Evolutionary conservation across 2,329 filamentous ascomycete species (phyloP).

Genomic region (Colletotrichum sojae): DNA sequence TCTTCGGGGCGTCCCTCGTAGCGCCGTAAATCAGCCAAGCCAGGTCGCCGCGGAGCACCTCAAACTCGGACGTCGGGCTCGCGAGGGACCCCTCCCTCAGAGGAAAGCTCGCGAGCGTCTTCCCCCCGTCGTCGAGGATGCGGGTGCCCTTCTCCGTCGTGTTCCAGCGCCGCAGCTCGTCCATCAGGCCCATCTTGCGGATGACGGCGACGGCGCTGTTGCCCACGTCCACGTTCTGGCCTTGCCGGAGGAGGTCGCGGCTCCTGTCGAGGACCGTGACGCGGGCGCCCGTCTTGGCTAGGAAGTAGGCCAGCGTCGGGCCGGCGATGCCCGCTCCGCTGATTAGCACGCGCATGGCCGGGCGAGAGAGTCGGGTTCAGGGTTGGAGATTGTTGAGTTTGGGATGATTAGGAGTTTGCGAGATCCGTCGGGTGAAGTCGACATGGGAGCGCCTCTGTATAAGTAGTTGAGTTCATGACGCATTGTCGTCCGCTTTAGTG

Average conservation of each 20-base stretch:
- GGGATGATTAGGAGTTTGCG: not conserved
- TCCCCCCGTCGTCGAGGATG: conserved; percentile 58
- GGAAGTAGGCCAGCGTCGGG: conserved; percentile 23
- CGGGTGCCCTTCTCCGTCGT: conserved; percentile 64
- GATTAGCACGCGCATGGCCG: conserved; percentile 24
- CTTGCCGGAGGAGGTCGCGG: not conserved
- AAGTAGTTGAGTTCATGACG: not conserved
- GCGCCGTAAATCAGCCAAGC: conserved; percentile 63
- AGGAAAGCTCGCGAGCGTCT: conserved; percentile 53
- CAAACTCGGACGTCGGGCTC: conserved; percentile 67
- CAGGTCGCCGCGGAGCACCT: conserved; percentile 72
- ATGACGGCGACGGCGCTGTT: conserved; percentile 53
- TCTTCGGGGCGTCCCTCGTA: conserved; percentile 3
- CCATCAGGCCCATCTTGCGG: conserved; percentile 54
- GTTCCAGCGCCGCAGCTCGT: conserved; percentile 50
- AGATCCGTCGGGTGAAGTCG: too few relatives aligned
- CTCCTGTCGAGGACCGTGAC: conserved; percentile 24
- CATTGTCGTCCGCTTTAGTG: not conserved
- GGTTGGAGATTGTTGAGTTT: not conserved
- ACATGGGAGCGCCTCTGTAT: too few relatives aligned
- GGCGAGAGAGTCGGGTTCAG: not conserved
- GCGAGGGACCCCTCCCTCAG: conserved; percentile 57
- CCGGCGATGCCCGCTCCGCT: conserved; percentile 42
- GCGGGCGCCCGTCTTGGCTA: conserved; percentile 22
- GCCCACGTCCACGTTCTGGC: conserved; percentile 38